Base-by-base conservation (phyloP, 2,329 filamentous ascomycete genomes). In the Colletotrichum shisoi region DNA sequence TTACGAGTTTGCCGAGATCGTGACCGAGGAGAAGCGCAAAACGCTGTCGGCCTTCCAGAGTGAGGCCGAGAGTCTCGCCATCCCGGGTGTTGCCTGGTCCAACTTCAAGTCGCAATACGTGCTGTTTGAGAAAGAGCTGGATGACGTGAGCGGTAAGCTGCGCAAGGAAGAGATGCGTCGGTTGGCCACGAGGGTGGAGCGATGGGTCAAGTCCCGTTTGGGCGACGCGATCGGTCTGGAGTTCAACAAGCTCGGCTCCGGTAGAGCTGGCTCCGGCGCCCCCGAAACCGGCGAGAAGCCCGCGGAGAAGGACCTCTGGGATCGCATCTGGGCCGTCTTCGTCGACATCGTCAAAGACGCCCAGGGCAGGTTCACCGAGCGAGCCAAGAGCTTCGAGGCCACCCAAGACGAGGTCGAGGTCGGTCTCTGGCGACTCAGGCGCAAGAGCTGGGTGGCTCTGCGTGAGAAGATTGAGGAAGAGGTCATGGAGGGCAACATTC, bases 1-100 rank as follows among this genome's bases (percentile, higher is more conserved):
- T 59, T 98, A 99, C 74, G 95, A 99, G 75, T 99, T 99, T 78
- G 93, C 94, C 24, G 91, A 96, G 71, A 97, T 98, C 72, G 95
- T 99, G 6, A 87, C 88, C 45, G 84, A 87, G 63, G 91, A 97
- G 77, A 96, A 95, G 80, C 86, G 85, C 73, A 88, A 88, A 76
- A 89, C 93, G 0, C 76, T 97, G 42, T 84, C 88, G 17, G 85
- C 86, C 51, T 99, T 96, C 76, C 88, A 91, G 75, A 83, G 85
- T 21, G 91, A 95, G 73, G 93, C 91, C 1, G 85, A 89, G 73
- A 87, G 88, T 56, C 85, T 94, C 9, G 80, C 87, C 8, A 92
- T 99, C 11, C 86, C 92, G 70, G 92, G 88, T n/a, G 87, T 94
- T 0, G 76, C 89, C 0, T 99, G 94, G 94, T 94, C 91, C 71